Evolutionary conservation across 2,329 filamentous ascomycete species (phyloP).

Genomic region (Teratosphaeria nubilosa): DNA sequence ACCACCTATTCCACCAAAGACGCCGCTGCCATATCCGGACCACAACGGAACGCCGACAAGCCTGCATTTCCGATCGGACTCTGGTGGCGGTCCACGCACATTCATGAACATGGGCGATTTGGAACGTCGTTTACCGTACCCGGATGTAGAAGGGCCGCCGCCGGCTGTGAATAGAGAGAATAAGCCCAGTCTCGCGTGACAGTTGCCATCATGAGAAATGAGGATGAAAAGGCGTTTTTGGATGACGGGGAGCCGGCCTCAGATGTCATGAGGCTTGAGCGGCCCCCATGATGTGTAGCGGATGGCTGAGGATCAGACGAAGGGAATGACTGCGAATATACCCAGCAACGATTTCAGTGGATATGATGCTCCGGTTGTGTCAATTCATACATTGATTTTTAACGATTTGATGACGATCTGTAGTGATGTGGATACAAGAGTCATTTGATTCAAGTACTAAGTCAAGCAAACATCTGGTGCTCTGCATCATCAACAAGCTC

Average conservation of each 20-base stretch:
- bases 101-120: slow-evolving; percentile 25
- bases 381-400: neutral
- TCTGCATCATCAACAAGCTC: neutral
- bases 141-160: slow-evolving; percentile 67
- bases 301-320: neutral
- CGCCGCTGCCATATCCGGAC: slow-evolving; percentile 20
- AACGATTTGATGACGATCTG: neutral
- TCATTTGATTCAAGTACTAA: neutral
- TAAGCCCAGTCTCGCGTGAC: slow-evolving; percentile 49
- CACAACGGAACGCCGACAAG: slow-evolving; percentile 2
- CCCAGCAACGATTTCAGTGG: neutral
- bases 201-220: neutral
- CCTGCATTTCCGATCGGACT: neutral
- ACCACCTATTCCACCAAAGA: slow-evolving; percentile 21
- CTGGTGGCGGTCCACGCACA: slow-evolving; percentile 12
- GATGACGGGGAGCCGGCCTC: neutral
- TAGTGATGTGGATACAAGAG: neutral
- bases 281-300: neutral
- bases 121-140: slow-evolving; percentile 56
- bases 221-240: neutral
- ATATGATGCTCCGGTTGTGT: neutral
- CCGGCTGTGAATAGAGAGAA: slow-evolving; percentile 75
- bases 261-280: neutral
- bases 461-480: neutral
- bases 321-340: neutral